Base-by-base conservation (phyloP, 495 filamentous ascomycete genomes). In the Hapsidospora chrysogenum region DNA sequence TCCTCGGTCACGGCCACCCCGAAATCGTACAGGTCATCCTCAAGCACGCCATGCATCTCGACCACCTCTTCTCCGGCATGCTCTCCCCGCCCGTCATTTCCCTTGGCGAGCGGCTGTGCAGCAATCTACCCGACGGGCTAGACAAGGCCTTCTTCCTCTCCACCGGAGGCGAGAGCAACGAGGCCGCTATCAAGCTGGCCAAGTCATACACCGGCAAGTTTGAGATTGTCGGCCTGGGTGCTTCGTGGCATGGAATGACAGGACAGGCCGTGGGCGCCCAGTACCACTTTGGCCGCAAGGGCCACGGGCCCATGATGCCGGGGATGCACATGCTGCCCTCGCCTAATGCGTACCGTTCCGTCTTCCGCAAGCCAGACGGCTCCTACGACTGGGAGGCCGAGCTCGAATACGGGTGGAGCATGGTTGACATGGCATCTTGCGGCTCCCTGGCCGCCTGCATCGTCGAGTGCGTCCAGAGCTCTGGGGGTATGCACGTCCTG, bases 321-420 rank as follows among this genome's bases (percentile, higher is more conserved):
- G 52, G 52, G 6, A 49, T 34, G 35, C 31, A 40, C 10, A 57
- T 55, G 29, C 59, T 74, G 17, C 68, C 67, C 5, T 53, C 65
- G 0, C 70, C 67, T 1, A 64, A 72, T 21, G 57, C 61, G 0
- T 75, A 72, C 38, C 59, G 70, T 1, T 72, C 60, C 0, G 43
- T 56, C 0, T 71, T 72, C 35, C 57, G 60, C 2, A 51, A 55
- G n/a, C 16, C 51, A 0, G 61, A 70, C 36, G 63, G 68, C 1
- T 56, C 56, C 0, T 67, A 75, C 28, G 69, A 72, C 45, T 75
- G 68, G 69, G 54, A 66, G 33, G 47, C 63, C 0, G 68, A 74
- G 43, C 47, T 74, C 30, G 60, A 70, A 1, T 71, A 61, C 34
- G 65, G 60, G 3, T 72, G 65, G 58, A 48, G 47, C 11, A 46